Conservation (phyloP, 139 green algal species). For the Picochlorum costavermella region DNA sequence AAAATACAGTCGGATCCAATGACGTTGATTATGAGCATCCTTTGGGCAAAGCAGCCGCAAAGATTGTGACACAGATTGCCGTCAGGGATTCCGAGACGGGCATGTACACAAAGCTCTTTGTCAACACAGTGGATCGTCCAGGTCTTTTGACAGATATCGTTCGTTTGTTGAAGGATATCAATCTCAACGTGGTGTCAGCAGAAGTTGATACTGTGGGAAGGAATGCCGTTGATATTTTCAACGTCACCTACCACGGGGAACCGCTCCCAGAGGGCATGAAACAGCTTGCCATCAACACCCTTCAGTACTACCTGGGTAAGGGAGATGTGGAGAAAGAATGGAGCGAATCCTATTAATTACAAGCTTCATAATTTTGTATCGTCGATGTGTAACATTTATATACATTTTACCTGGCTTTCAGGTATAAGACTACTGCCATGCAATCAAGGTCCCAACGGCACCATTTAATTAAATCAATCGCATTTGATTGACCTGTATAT, state of each 20-base stretch:
- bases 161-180: constrained; percentile 82
- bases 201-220: constrained; percentile 61
- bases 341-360: constrained; percentile 78
- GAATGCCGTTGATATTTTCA: constrained; percentile 76
- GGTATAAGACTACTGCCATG: neutral
- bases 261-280: constrained; percentile 74
- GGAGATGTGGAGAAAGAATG: constrained; percentile 74
- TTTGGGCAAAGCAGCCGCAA: constrained; percentile 27
- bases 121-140: constrained; percentile 61
- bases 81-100: constrained; percentile 17
- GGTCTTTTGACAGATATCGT: constrained; percentile 66
- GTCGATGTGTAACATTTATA: neutral
- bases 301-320: constrained; percentile 89
- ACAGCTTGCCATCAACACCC: constrained; percentile 74
- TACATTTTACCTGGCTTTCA: neutral
- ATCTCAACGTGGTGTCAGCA: constrained; percentile 87
- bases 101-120: constrained; percentile 32
- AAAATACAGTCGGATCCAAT: neutral
- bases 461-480: constrained; percentile 38
- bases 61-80: constrained; percentile 38
- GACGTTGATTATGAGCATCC: constrained; percentile 23
- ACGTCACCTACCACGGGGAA: constrained; percentile 88
- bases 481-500: constrained; percentile 94
- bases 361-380: neutral
- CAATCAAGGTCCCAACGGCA: too few relatives aligned